These are phyloP conservation scores for Paradendryphiella salina DNA, from an alignment of 2,329 filamentous ascomycete species.

Conservation along the genomic window DNA sequence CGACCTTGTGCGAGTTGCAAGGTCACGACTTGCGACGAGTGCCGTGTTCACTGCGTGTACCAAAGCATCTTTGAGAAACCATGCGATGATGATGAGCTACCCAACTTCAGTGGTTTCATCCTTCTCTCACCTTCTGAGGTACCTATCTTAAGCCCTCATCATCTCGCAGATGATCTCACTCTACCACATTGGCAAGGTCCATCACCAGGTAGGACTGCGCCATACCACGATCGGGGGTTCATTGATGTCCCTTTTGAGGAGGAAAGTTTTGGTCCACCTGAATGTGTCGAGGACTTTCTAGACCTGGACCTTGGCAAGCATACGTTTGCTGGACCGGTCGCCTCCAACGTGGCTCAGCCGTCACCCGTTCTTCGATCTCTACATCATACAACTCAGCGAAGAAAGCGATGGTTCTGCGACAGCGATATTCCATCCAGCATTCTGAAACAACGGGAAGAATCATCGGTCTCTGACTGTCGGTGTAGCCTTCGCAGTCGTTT, in stretches of 20 bases:
- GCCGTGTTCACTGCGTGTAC: constrained; percentile 42
- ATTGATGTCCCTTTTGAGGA: constrained; percentile 36
- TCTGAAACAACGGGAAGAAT: neutral
- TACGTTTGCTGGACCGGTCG: constrained; percentile 21
- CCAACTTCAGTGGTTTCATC: constrained; percentile 38
- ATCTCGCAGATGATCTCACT: constrained; percentile 17
- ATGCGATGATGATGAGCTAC: constrained; percentile 34
- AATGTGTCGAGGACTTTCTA: constrained; percentile 33
- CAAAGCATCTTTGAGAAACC: constrained; percentile 35
- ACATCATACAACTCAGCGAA: constrained; percentile 27
- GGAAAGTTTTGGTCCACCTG: constrained; percentile 21
- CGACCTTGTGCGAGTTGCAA: constrained; percentile 34
- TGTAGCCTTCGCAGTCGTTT: constrained; percentile 26
- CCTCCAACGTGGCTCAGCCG: constrained; percentile 26
- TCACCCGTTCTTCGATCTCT: constrained; percentile 35
- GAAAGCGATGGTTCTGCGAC: constrained; percentile 21
- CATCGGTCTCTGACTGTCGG: constrained; percentile 9
- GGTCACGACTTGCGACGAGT: constrained; percentile 42
- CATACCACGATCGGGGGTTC: constrained; percentile 40
- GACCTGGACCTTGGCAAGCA: constrained; percentile 29
- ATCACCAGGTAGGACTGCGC: constrained; percentile 2
- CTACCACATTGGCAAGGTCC: constrained; percentile 15
- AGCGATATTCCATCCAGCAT: constrained; percentile 2
- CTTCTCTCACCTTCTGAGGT: constrained; percentile 32
- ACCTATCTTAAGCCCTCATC: constrained; percentile 35